phyloP scores from a whole-genome alignment of 192 early-diverging fungal genomes.

The Borealophlyctis nickersoniae region DNA sequence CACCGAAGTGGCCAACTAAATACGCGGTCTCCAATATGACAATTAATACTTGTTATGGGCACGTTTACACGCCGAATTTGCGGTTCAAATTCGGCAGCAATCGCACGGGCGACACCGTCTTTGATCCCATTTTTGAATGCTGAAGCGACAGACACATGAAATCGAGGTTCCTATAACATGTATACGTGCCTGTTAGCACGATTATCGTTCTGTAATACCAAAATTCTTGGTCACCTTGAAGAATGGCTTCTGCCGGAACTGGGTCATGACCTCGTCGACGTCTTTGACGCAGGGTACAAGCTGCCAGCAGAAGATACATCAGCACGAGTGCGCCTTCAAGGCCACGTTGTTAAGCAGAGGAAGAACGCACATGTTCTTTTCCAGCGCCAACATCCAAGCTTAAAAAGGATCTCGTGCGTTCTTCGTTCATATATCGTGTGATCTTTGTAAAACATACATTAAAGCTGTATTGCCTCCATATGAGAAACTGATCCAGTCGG shows the following conservation, averaged over 20 bases:
- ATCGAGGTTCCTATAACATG: conserved; percentile 3
- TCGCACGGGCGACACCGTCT: not conserved
- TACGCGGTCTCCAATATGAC: not conserved
- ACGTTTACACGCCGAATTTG: not conserved
- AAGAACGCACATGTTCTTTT: conserved; percentile 38
- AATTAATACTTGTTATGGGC: not conserved
- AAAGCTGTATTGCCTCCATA: conserved; percentile 23
- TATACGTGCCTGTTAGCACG: not conserved
- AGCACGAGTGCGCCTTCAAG: conserved; percentile 8
- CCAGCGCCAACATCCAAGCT: conserved; percentile 46
- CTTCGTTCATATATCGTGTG: conserved; percentile 42
- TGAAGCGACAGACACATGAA: conserved; percentile 13
- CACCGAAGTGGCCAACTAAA: not conserved
- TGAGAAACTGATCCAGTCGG: not conserved
- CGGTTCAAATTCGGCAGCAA: not conserved
- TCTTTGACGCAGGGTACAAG: not conserved
- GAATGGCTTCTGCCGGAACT: conserved; percentile 12
- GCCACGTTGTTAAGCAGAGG: conserved; percentile 7
- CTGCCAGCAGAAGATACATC: not conserved
- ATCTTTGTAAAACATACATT: conserved; percentile 31
- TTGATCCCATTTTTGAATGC: not conserved
- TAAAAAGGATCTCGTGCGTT: conserved; percentile 41
- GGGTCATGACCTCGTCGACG: conserved; percentile 12
- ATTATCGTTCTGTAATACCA: not conserved
- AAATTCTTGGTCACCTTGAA: conserved; percentile 4